Evolutionary conservation across 2,329 filamentous ascomycete species (phyloP).

Genomic region (Capronia americana): DNA sequence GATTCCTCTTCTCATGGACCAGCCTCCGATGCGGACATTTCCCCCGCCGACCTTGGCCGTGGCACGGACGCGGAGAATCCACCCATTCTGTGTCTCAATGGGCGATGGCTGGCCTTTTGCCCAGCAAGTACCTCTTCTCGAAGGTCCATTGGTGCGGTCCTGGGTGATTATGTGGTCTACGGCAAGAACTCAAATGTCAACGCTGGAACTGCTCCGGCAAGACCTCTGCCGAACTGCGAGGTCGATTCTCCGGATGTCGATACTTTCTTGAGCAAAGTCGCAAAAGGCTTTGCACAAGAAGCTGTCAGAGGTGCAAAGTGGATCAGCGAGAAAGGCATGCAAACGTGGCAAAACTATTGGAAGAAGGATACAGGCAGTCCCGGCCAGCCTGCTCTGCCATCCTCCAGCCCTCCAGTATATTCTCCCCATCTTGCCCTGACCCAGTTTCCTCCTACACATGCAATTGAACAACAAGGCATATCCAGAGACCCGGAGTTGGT

Average conservation of each 20-base stretch:
- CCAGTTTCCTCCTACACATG: conserved; percentile 56
- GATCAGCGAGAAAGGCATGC: conserved; percentile 57
- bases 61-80: conserved; percentile 42
- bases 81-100: conserved; percentile 52
- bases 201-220: conserved; percentile 50
- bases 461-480: conserved; percentile 46
- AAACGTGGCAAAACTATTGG: conserved; percentile 60
- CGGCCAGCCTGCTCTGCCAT: conserved; percentile 38
- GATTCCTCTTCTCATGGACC: conserved; percentile 53
- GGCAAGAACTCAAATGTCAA: conserved; percentile 51
- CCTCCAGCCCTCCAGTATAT: conserved; percentile 43
- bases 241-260: conserved; percentile 56
- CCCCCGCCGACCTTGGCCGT: conserved; percentile 48
- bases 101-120: conserved; percentile 56
- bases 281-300: conserved; percentile 58
- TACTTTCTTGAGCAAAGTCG: conserved; percentile 55
- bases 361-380: conserved; percentile 47
- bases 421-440: conserved; percentile 44
- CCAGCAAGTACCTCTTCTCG: conserved; percentile 50
- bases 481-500: conserved; percentile 53
- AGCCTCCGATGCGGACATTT: conserved; percentile 53
- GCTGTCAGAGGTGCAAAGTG: conserved; percentile 56
- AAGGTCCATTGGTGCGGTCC: conserved; percentile 49
- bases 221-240: conserved; percentile 52
- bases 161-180: conserved; percentile 47